phyloP scores from a whole-genome alignment of 2,329 filamentous ascomycete species.

The Fusarium albosuccineum region DNA sequence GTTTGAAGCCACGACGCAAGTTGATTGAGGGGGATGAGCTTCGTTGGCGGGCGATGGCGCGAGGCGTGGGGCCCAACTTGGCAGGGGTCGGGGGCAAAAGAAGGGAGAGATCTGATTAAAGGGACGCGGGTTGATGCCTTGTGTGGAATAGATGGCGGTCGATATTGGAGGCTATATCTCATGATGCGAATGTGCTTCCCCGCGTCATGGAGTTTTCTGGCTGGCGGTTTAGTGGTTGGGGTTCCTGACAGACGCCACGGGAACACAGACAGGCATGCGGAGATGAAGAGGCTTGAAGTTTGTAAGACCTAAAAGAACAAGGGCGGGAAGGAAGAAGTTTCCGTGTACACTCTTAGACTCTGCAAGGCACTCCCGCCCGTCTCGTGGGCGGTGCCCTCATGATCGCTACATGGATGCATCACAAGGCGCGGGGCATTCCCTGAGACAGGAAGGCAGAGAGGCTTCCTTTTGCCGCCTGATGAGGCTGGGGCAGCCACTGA shows the following conservation, averaged over 20 bases:
- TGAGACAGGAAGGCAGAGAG: slow-evolving; percentile 7
- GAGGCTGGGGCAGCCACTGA: slow-evolving; percentile 32
- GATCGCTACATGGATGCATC: slow-evolving; percentile 14
- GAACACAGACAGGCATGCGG: slow-evolving; percentile 9
- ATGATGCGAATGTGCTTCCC: background rate
- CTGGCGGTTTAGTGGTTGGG: background rate
- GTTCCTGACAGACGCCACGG: slow-evolving; percentile 10
- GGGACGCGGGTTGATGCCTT: slow-evolving; percentile 14
- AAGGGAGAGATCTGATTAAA: slow-evolving; percentile 11
- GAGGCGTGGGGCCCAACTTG: background rate
- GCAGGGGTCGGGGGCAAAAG: background rate
- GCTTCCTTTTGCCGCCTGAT: slow-evolving; percentile 19
- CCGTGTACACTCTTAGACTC: background rate
- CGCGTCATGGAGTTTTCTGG: background rate
- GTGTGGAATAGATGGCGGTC: slow-evolving; percentile 1
- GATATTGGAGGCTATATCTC: background rate
- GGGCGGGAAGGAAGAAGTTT: too few relatives aligned
- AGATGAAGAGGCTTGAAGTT: slow-evolving; percentile 16
- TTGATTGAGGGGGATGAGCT: slow-evolving; percentile 33
- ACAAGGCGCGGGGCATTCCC: background rate
- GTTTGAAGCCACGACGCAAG: slow-evolving; percentile 34
- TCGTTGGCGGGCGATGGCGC: slow-evolving; percentile 13
- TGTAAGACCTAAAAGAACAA: background rate
- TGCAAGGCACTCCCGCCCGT: background rate
- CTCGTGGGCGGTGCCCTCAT: slow-evolving; percentile 2